These are phyloP conservation scores for Paradendryphiella salina DNA, from an alignment of 2,329 filamentous ascomycete genomes.

Conservation along the genomic window DNA sequence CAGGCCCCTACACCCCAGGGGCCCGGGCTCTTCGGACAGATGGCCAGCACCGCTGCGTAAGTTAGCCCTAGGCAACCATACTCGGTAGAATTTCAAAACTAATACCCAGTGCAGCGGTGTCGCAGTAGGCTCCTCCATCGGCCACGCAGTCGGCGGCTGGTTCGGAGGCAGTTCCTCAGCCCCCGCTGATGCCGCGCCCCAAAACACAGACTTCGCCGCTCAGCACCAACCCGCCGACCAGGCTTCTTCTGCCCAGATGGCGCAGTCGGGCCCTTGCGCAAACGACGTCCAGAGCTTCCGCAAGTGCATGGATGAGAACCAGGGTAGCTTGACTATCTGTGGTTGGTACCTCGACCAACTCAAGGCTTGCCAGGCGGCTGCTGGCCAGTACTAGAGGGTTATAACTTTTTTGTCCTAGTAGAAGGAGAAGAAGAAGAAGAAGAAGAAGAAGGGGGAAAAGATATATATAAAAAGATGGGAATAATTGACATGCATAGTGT, in stretches of 20 bases:
- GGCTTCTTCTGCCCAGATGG: slow-evolving; percentile 48
- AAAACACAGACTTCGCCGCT: slow-evolving; percentile 36
- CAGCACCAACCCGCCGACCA: slow-evolving; percentile 30
- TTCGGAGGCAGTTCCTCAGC: slow-evolving; percentile 74
- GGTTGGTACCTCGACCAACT: slow-evolving; percentile 98
- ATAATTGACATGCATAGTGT: too few relatives aligned
- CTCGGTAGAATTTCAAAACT: not conserved
- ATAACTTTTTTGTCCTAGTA: not conserved
- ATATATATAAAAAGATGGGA: not conserved
- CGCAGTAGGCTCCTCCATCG: slow-evolving; percentile 91
- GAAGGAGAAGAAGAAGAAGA: not conserved
- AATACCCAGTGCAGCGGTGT: slow-evolving; percentile 70
- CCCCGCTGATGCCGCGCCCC: slow-evolving; percentile 53
- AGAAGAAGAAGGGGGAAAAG: not conserved
- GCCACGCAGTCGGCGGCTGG: slow-evolving; percentile 88
- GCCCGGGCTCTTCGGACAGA: slow-evolving; percentile 89
- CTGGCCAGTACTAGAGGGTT: slow-evolving; percentile 51
- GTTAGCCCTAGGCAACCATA: slow-evolving; percentile 47
- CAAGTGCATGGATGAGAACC: slow-evolving; percentile 93
- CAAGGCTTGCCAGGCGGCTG: slow-evolving; percentile 56
- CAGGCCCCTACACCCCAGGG: slow-evolving; percentile 60
- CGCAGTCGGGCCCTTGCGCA: slow-evolving; percentile 60
- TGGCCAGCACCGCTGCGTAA: slow-evolving; percentile 97
- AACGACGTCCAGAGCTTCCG: slow-evolving; percentile 83
- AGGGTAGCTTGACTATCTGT: slow-evolving; percentile 93